These are phyloP conservation scores for Tricholoma hemisulphureum DNA, from an alignment of 768 basidiomycete genomes.

Conservation along the genomic window DNA sequence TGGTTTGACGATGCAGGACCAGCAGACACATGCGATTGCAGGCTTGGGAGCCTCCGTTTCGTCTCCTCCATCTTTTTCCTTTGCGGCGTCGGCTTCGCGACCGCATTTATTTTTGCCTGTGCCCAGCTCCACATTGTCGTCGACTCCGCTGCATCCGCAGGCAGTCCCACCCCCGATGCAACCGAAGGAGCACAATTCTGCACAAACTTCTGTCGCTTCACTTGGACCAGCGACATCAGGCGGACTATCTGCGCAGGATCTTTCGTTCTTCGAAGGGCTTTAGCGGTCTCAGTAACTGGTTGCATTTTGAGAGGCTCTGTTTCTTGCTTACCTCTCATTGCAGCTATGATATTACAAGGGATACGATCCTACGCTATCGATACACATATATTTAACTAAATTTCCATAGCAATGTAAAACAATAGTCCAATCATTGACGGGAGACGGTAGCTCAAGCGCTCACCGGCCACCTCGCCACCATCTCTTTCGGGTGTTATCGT, in stretches of 20 bases:
- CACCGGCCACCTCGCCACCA: constrained; percentile 15
- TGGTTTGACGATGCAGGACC: constrained; percentile 29
- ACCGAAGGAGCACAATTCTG: not conserved
- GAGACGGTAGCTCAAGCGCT: not conserved
- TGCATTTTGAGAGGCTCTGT: not conserved
- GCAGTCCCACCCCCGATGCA: constrained; percentile 9
- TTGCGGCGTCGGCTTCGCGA: constrained; percentile 13
- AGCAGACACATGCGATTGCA: constrained; percentile 28
- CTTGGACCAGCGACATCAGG: constrained; percentile 29
- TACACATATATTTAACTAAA: not conserved
- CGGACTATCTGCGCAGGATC: constrained; percentile 77
- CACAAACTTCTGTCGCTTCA: constrained; percentile 20
- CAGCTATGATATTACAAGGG: not conserved
- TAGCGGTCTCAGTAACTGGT: constrained; percentile 21
- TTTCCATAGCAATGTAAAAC: not conserved
- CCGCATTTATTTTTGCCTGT: constrained; percentile 9
- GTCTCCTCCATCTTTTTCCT: constrained; percentile 9
- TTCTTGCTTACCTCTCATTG: not conserved
- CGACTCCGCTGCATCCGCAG: not conserved
- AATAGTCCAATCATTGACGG: not conserved
- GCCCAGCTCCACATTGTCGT: constrained; percentile 2
- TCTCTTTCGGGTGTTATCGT: constrained; percentile 8
- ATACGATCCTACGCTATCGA: not conserved
- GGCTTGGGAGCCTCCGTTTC: constrained; percentile 21
- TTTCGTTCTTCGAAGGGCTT: constrained; percentile 84